A percentile compares a stretch with the other conserved stretches of the same genome.
phyloP scores from a whole-genome alignment of 2,329 filamentous ascomycete species.

The Talaromyces sp. region DNA sequence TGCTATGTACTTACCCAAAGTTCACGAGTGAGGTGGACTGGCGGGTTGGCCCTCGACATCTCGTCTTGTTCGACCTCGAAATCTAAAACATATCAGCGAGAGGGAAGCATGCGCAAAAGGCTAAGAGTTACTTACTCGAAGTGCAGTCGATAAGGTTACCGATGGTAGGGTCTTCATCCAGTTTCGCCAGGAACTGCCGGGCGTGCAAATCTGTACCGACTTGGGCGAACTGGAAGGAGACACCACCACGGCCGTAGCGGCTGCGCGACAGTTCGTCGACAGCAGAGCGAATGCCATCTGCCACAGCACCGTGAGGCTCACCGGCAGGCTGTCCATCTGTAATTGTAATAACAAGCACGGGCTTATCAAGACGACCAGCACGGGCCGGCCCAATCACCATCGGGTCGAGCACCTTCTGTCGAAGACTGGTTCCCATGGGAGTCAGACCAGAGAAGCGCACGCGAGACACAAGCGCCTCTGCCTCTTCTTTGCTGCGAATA shows the following conservation, averaged over 20 bases:
- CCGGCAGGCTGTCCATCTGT: slow-evolving; percentile 64
- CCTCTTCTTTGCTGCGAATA: slow-evolving; percentile 55
- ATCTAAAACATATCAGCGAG: slow-evolving; percentile 37
- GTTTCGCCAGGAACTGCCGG: slow-evolving; percentile 57
- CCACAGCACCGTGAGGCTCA: slow-evolving; percentile 53
- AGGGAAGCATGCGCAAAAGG: not conserved
- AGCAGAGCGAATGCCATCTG: slow-evolving; percentile 54
- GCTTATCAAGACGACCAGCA: slow-evolving; percentile 55
- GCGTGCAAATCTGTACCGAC: slow-evolving; percentile 64
- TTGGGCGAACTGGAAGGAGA: slow-evolving; percentile 65
- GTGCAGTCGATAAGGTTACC: slow-evolving; percentile 63
- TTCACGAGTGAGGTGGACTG: slow-evolving; percentile 60
- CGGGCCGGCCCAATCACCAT: slow-evolving; percentile 53
- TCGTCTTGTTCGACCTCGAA: slow-evolving; percentile 65
- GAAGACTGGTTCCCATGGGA: slow-evolving; percentile 60
- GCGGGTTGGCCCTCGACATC: slow-evolving; percentile 58
- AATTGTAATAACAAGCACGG: slow-evolving; percentile 61
- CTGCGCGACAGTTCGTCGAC: slow-evolving; percentile 47
- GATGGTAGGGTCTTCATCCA: slow-evolving; percentile 61
- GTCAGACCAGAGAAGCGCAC: slow-evolving; percentile 64
- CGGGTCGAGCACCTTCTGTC: slow-evolving; percentile 60
- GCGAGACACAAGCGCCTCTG: slow-evolving; percentile 53
- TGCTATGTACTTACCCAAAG: slow-evolving; percentile 48
- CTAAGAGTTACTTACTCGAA: slow-evolving; percentile 51
- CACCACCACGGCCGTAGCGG: slow-evolving; percentile 53